phyloP scores from a whole-genome alignment of 805 yeast species.

The Teunomyces panamensis region DNA sequence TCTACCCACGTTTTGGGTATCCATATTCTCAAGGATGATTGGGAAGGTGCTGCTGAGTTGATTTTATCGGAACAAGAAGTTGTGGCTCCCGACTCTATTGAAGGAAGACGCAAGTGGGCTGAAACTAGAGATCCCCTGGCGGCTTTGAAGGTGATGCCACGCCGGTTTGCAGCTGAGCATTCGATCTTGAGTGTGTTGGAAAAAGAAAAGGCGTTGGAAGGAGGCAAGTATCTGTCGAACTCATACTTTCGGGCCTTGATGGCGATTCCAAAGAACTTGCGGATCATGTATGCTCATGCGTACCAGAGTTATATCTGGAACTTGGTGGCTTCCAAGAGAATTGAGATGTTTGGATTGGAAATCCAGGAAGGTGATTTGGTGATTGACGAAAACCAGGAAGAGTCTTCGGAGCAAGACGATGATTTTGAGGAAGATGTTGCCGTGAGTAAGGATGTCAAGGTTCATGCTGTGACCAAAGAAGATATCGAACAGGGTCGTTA shows the following conservation, averaged over 20 bases:
- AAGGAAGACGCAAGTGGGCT: conserved; percentile 81
- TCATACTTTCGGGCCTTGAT: conserved; percentile 78
- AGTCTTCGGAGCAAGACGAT: conserved; percentile 38
- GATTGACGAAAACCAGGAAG: conserved; percentile 25
- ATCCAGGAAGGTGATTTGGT: conserved; percentile 84
- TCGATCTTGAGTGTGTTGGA: conserved; percentile 63
- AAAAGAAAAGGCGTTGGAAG: conserved; percentile 45
- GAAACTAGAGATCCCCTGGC: conserved; percentile 61
- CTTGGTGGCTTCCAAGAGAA: conserved; percentile 71
- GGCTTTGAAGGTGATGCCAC: conserved; percentile 79
- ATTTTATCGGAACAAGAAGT: conserved; percentile 82
- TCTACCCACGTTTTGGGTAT: conserved; percentile 89
- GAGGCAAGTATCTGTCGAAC: conserved; percentile 42
- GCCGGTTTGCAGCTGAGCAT: conserved; percentile 81
- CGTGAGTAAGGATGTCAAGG: conserved; percentile 55
- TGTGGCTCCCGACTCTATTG: conserved; percentile 77
- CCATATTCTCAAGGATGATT: conserved; percentile 64
- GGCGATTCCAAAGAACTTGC: conserved; percentile 86
- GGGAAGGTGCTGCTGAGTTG: conserved; percentile 77
- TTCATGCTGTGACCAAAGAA: conserved; percentile 69
- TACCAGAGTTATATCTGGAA: conserved; percentile 98
- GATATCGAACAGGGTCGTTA: conserved; percentile 60
- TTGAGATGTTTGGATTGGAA: conserved; percentile 63
- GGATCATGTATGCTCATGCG: conserved; percentile 96
- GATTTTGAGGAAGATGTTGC: conserved; percentile 73